A percentile compares a stretch with the other conserved stretches of the same genome.
Evolutionary conservation across 2,329 filamentous ascomycete genomes (phyloP).

Genomic region (Tolypocladium paradoxum): DNA sequence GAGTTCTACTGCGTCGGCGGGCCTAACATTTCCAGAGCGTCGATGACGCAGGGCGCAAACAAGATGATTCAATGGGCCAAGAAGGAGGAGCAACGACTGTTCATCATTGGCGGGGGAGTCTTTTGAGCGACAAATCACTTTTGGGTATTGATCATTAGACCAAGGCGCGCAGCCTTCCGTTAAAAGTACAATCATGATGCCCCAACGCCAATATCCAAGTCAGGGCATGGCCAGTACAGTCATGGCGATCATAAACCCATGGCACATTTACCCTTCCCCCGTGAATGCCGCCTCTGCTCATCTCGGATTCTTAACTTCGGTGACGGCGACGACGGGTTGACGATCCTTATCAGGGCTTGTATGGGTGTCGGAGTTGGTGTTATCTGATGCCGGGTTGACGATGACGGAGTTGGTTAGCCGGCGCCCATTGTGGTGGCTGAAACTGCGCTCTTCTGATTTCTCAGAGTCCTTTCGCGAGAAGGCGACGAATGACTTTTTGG

Average conservation of each 20-base stretch:
- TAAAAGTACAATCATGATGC: neutral
- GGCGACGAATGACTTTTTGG: conserved; percentile 19
- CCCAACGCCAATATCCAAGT: neutral
- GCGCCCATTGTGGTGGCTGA: conserved; percentile 4
- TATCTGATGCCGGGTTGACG: neutral
- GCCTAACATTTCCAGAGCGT: conserved; percentile 51
- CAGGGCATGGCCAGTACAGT: neutral
- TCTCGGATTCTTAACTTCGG: conserved; percentile 7
- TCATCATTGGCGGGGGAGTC: conserved; percentile 96
- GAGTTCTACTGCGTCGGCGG: conserved; percentile 94
- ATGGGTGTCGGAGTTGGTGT: neutral
- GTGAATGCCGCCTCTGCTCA: neutral
- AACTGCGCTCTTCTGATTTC: conserved; percentile 11
- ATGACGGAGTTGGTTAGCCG: conserved; percentile 1
- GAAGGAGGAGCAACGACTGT: conserved; percentile 83
- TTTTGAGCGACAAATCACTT: conserved; percentile 30
- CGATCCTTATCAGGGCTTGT: conserved; percentile 3
- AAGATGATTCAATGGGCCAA: conserved; percentile 86
- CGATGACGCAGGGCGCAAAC: conserved; percentile 76
- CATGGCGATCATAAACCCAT: neutral
- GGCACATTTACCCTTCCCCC: neutral
- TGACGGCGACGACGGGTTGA: conserved; percentile 7
- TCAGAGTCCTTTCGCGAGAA: conserved; percentile 14
- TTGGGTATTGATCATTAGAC: conserved; percentile 1
- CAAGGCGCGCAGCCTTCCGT: neutral